Base-by-base conservation (phyloP, 2,329 filamentous ascomycete genomes). In the Pestalotiopsis fici region DNA sequence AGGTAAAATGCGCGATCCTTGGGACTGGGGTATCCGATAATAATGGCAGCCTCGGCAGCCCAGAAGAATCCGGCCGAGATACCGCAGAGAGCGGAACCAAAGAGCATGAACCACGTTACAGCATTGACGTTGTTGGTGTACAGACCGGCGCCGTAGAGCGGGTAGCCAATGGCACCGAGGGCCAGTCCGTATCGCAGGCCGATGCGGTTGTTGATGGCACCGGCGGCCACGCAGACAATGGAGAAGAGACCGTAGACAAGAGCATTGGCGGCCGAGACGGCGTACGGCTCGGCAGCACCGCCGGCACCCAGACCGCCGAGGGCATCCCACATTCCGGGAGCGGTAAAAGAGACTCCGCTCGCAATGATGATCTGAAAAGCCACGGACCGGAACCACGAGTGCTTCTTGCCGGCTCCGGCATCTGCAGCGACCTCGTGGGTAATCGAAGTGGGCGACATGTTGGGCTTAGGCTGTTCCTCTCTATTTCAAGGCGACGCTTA, bases 31-130 rank as follows among this genome's bases (percentile, higher is more conserved):
- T 91, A 92, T 0, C 86, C 83, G 2, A 91, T 82, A 0, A 88
- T 87, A 66, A 92, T 90, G 0, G 90, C 89, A 1, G 87, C 89
- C 79, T 92, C 90, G 0, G 88, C 87, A 78, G 87, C 87, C 90
- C 90, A 92, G 77, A 91, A 91, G 2, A 91, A 81, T 0, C 89
- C 89, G 0, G 90, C 90, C 0, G 85, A 87, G 23, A 91, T 80
- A 21, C 90, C 90, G 73, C 88, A 91, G 1, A 88, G 79, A 0
- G 87, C 88, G 11, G 87, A 87, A 2, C 88, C 90, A 37, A 92
- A 79, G 6, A 91, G 81, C 15, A 90, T 84, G 47, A 91, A 83
- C 89, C 90, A 92, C 66, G 86, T 84, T 2, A 80, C 87, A 2
- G 87, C 86, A 71, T 82, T 91, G 1, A 88, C 83, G 73, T 91